phyloP scores from a whole-genome alignment of 441 rosid species.

The Viola pubescens region DNA sequence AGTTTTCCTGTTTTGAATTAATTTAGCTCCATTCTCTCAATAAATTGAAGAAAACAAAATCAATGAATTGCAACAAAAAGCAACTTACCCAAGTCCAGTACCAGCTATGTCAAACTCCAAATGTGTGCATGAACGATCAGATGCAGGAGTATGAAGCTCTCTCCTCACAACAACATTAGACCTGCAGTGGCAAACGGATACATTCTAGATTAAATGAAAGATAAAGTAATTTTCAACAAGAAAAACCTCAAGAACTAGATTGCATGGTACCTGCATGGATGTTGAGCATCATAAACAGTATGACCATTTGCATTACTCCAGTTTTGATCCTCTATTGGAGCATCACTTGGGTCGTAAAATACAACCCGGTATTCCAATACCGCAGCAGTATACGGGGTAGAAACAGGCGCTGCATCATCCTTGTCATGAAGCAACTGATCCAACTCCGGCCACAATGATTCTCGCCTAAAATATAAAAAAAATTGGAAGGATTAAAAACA shows the following conservation, averaged over 20 bases:
- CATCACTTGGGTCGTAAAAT: conserved; percentile 53
- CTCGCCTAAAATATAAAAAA: conserved; percentile 49
- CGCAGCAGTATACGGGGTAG: conserved; percentile 95
- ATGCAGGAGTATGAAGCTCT: conserved; percentile 83
- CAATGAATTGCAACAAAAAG: background rate
- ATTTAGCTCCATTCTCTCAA: background rate
- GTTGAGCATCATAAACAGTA: conserved; percentile 74
- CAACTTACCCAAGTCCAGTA: conserved; percentile 73
- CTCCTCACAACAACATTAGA: conserved; percentile 73
- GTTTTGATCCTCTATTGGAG: conserved; percentile 38
- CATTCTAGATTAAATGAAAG: conserved; percentile 13
- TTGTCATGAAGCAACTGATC: conserved; percentile 78
- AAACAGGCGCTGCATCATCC: conserved; percentile 56
- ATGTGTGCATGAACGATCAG: conserved; percentile 98
- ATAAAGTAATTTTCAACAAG: conserved; percentile 2
- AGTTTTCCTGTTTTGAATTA: background rate
- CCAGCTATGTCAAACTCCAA: conserved; percentile 91
- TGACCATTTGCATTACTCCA: conserved; percentile 74
- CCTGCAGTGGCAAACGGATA: conserved; percentile 33
- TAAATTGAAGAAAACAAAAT: background rate
- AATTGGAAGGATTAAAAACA: background rate
- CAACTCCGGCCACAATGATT: conserved; percentile 86
- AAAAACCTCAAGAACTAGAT: conserved; percentile 2
- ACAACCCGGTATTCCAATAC: conserved; percentile 79
- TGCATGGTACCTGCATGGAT: conserved; percentile 67